These are phyloP conservation scores for Pogostemon cablin DNA, from an alignment of 257 asterid genomes.

Conservation along the genomic window DNA sequence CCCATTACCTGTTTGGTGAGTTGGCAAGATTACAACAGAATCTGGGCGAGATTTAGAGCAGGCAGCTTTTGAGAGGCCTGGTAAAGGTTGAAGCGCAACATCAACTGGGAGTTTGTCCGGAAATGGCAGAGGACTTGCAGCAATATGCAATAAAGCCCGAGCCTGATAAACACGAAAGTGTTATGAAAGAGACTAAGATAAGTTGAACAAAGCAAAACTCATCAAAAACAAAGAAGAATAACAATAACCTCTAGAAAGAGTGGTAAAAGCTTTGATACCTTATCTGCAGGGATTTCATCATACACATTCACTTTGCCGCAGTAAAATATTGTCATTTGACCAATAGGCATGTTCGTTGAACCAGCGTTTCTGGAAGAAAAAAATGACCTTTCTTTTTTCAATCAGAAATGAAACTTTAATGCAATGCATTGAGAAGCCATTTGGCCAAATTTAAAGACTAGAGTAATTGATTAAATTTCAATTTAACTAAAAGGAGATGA, in stretches of 20 bases:
- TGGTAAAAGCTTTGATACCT: conserved; percentile 55
- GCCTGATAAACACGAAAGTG: conserved; percentile 53
- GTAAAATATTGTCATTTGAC: conserved; percentile 94
- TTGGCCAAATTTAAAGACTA: conserved; percentile 3
- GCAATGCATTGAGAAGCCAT: conserved; percentile 18
- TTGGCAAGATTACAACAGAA: conserved; percentile 57
- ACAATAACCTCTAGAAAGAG: conserved; percentile 19
- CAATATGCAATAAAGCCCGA: conserved; percentile 73
- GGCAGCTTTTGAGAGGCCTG: conserved; percentile 53
- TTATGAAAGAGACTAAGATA: conserved; percentile 20
- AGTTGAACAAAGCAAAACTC: conserved; percentile 7
- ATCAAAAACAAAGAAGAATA: conserved; percentile 14
- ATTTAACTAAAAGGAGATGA: background rate
- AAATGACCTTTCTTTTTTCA: background rate
- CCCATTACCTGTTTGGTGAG: conserved; percentile 63
- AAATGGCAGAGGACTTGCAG: conserved; percentile 71
- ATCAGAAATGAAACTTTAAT: conserved; percentile 27
- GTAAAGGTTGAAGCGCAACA: conserved; percentile 51
- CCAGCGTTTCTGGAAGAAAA: conserved; percentile 53
- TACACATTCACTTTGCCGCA: conserved; percentile 89
- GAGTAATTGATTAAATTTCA: background rate
- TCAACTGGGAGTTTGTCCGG: conserved; percentile 62
- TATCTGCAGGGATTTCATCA: conserved; percentile 78
- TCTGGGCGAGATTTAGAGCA: conserved; percentile 51
- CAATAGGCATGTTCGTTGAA: conserved; percentile 48